Evolutionary conservation across 495 filamentous ascomycete species (phyloP), one percentile per base, ranked within the genome.

Genomic region (Bacidia rubella): DNA sequence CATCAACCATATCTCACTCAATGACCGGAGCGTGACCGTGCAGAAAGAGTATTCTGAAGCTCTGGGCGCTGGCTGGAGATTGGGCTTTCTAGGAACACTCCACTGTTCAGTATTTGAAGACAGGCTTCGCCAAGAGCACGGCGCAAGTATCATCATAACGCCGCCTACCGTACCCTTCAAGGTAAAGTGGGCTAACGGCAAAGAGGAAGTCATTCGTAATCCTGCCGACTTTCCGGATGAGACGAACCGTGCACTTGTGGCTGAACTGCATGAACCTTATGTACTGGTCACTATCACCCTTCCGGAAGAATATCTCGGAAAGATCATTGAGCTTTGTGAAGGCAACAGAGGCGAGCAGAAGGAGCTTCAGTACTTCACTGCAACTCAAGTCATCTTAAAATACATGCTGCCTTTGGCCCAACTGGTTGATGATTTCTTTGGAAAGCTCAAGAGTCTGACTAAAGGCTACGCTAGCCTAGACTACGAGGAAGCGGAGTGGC

Each of bases 101-200:
- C 92, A 98, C 65, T 95, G 92, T 66, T 95, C 90, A 26, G 92
- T 98, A 2, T 98, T 98, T 60, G 90, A 98, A 67, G 92, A 98
- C 66, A 82, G 92, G n/a, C 70, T 98, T 26, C 79, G 87, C 17
- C 88, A 95, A 63, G 92, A 98, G 65, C 89, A 97, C 62, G 92
- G 90, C 12, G 87, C 86, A 11, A 88, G 80, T 60, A 89, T 98
- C 66, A 95, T 97, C 66, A 95, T 98, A 62, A 98, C 92, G 2
- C 90, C 94, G 15, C 92, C 92, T 1, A 86, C 88, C 1, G 92
- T 97, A 4, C 89, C 93, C 3, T 90, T 90, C 58, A 90, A 87
- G 63, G 76, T 97, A 5, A 61, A 84, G 7, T 94, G 80, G 74
- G 75, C 69, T 40, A 75, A 88, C 60, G 88, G 87, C 22, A 77